Evolutionary conservation across 2,329 filamentous ascomycete genomes (phyloP), one percentile per base, ranked within the genome.

Genomic region (Lomentospora prolificans): DNA sequence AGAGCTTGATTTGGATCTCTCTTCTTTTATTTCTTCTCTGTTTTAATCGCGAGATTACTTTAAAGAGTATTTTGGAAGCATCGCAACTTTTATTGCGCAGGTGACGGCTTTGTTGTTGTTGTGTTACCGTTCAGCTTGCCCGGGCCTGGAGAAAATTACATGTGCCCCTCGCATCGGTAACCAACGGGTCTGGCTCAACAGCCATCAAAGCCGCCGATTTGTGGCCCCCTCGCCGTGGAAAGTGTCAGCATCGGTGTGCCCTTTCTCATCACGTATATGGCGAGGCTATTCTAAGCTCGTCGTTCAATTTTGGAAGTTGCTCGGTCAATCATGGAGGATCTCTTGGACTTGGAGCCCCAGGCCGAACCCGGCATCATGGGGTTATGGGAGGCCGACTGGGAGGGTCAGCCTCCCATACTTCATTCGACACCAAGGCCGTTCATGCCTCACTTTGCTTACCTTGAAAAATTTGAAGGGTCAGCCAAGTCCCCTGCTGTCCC

Each of bases 401-500:
- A n/a, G n/a, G n/a, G 17, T 5, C 53, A 48, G 27, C 8, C 27
- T 17, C 14, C 53, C 24, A 12, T 9, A n/a, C 19, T 44, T 36
- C 53, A 14, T 10, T 41, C 27, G 9, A 10, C 53, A 3, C 41
- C 41, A 17, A 24, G 27, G 27, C 44, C 10, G 22, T 9, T 50
- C 36, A 33, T 50, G 19, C 53, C 53, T 24, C 53, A 55, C 19
- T 55, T 55, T 44, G 39, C 53, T 33, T 55, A 55, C 17, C 27
- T 44, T 4, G 53, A 55, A 28, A 50, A 14, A 17, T 55, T 55
- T 25, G 27, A 55, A 25, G 53, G 53, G 53, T 55, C 14, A 48
- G 53, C 27, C 7, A 46, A 46, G 19, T 19, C 4, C 41, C 41
- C 41, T 17, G 4, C 19, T 8, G 10, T 25, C 7, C 44, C 22